These are phyloP conservation scores for Leccinum truebloodii DNA, from an alignment of 768 basidiomycete genomes.

Conservation along the genomic window DNA sequence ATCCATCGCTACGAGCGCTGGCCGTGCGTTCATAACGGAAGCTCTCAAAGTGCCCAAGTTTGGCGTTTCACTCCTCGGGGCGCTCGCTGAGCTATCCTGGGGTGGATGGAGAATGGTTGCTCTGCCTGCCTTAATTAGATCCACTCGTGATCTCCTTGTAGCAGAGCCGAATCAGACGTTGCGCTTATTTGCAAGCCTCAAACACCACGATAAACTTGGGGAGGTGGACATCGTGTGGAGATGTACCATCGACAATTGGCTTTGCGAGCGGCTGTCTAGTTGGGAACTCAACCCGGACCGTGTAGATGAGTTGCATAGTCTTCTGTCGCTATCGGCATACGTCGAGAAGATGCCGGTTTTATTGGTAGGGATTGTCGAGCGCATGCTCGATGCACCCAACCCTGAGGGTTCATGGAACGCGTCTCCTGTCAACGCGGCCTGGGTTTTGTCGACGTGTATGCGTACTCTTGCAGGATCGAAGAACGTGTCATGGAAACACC, in stretches of 20 bases:
- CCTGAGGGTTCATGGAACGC: slow-evolving; percentile 34
- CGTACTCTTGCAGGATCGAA: slow-evolving; percentile 42
- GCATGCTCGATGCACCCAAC: slow-evolving; percentile 2
- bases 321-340: slow-evolving; percentile 18
- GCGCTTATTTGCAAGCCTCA: slow-evolving; percentile 52
- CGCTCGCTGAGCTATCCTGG: slow-evolving; percentile 67
- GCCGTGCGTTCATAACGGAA: slow-evolving; percentile 48
- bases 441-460: slow-evolving; percentile 65
- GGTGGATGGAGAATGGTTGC: slow-evolving; percentile 76
- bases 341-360: slow-evolving; percentile 46
- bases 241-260: slow-evolving; percentile 52
- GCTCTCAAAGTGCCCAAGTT: slow-evolving; percentile 36
- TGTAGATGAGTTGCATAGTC: slow-evolving; percentile 34
- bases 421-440: slow-evolving; percentile 45
- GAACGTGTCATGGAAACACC: slow-evolving; percentile 46
- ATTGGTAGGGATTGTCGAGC: slow-evolving; percentile 32
- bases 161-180: slow-evolving; percentile 43
- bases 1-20: slow-evolving; percentile 34
- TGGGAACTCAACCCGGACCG: slow-evolving; percentile 43
- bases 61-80: slow-evolving; percentile 55
- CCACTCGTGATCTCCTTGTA: slow-evolving; percentile 48
- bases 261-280: slow-evolving; percentile 41
- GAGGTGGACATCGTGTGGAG: slow-evolving; percentile 64
- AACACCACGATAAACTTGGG: slow-evolving; percentile 47
- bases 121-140: slow-evolving; percentile 56